Evolutionary conservation across 2,329 filamentous ascomycete genomes (phyloP), one percentile per base, ranked within the genome.

Genomic region (Anthostomella pinea): DNA sequence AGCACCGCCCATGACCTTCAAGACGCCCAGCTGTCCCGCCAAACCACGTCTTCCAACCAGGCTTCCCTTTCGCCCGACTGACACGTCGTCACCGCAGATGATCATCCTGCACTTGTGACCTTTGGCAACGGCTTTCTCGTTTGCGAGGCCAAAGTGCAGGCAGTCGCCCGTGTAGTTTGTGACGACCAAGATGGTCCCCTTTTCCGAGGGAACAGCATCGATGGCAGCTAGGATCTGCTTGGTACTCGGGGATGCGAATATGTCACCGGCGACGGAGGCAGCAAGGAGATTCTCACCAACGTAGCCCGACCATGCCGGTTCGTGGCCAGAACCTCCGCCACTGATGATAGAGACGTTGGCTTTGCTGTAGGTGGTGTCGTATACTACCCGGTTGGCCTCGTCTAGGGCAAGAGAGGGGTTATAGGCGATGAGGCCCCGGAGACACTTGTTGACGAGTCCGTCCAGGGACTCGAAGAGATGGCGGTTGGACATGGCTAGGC

Each of bases 131-230:
- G 72, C 77, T 58, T 72, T 78, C 47, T 78, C 77, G 33, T 72
- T 72, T 3, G 77, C 77, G 9, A 81, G 60, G 1, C 76, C 76
- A 46, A 80, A 79, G 53, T 81, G 78, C 42, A 81, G 62, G 39
- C 77, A 78, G 56, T 81, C 78, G 30, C 78, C 78, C 0, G 78
- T 81, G 56, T 82, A 81, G 58, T 83, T 83, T 29, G 76, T 81
- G 42, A 81, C 72, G 32, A 83, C 72, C 2, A 83, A 63, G 30
- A 83, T 72, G 3, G 72, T 73, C 23, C 79, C 79, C 50, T 63
- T 65, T 21, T 69, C 65, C 18, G 67, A 78, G n/a, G 70, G 75
- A 8, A 70, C 73, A 29, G 68, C 66, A 33, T 74, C 70, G 25
- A 83, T 70, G 5, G 70, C 78, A 2, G 77, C 71, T 7, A 80